Conservation (phyloP, 495 filamentous ascomycete genomes). For the Daldinia childiae region DNA sequence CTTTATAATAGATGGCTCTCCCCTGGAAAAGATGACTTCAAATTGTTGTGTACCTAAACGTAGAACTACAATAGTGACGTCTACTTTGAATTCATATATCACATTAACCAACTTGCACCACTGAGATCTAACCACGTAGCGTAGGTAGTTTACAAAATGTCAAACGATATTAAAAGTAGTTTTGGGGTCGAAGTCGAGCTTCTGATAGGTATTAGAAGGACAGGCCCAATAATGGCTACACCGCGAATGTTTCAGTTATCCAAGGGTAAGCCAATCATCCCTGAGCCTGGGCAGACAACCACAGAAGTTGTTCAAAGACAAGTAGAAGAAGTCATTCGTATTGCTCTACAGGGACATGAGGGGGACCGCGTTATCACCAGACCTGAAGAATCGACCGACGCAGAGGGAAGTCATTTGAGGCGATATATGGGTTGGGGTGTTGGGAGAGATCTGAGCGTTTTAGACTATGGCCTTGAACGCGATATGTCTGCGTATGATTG, state of each 20-base stretch:
- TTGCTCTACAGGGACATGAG: neutral
- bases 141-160: neutral
- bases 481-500: neutral
- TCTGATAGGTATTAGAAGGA: neutral
- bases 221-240: neutral
- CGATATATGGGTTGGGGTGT: slow-evolving; percentile 3
- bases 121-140: neutral
- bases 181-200: slow-evolving; percentile 30
- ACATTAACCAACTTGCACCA: neutral
- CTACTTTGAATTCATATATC: neutral
- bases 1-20: neutral
- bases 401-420: neutral
- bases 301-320: neutral
- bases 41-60: neutral
- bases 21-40: neutral
- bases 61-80: neutral
- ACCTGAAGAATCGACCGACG: neutral
- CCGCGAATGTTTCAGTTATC: neutral
- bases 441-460: slow-evolving; percentile 9
- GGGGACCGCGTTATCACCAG: slow-evolving; percentile 22
- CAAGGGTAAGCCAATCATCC: neutral
- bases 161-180: slow-evolving; percentile 4
- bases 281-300: neutral
- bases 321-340: neutral
- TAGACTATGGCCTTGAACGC: neutral